Evolutionary conservation across 2,329 filamentous ascomycete genomes (phyloP).

Genomic region (Dichotomopilus funicola): DNA sequence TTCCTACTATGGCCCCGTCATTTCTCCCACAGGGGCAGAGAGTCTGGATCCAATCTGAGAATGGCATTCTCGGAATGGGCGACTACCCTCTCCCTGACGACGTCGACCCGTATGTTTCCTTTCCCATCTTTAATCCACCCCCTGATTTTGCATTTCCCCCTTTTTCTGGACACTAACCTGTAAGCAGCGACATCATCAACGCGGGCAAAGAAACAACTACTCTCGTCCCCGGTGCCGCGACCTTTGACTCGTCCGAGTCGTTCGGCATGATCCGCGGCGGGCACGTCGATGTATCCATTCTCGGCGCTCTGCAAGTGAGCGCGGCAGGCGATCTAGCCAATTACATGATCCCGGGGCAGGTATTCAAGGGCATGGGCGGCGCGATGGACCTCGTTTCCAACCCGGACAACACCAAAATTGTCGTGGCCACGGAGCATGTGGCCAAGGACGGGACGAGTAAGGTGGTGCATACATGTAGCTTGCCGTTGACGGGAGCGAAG

Average conservation of each 20-base stretch:
- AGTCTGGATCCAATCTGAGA: constrained; percentile 82
- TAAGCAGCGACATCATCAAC: constrained; percentile 64
- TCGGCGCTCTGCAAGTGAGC: constrained; percentile 75
- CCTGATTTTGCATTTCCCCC: background rate
- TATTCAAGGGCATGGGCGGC: constrained; percentile 81
- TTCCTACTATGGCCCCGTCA: constrained; percentile 77
- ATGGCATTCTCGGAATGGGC: constrained; percentile 78
- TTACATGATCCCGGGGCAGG: constrained; percentile 85
- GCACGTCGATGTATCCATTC: constrained; percentile 75
- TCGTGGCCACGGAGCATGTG: constrained; percentile 63
- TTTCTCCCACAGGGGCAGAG: constrained; percentile 62
- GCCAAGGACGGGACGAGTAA: constrained; percentile 63
- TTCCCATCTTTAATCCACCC: too few relatives aligned
- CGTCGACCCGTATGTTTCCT: constrained; percentile 51
- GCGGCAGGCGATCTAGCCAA: constrained; percentile 76
- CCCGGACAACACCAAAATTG: constrained; percentile 64
- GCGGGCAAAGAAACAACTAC: constrained; percentile 86
- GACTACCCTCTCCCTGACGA: constrained; percentile 67
- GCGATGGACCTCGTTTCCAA: constrained; percentile 70
- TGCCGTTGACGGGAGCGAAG: constrained; percentile 59
- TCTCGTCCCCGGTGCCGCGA: constrained; percentile 65
- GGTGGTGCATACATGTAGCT: constrained; percentile 55
- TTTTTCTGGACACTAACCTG: background rate
- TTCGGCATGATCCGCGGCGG: constrained; percentile 85
- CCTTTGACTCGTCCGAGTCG: constrained; percentile 74